Conservation (phyloP, 768 basidiomycete genomes). For the Lactifluus subvellereus region DNA sequence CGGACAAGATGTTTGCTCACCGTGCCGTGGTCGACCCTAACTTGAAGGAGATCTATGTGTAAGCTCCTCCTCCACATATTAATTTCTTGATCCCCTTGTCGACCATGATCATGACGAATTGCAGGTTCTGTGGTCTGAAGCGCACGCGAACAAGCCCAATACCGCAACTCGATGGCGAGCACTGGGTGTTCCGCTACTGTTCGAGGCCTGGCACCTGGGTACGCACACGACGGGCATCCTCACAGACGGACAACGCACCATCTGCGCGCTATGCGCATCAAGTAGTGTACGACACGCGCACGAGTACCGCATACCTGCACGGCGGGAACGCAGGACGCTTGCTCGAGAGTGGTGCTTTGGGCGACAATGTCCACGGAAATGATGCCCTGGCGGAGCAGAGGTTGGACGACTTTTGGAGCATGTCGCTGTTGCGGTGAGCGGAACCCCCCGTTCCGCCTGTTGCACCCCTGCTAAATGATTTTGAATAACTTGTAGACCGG, state of each 20-base stretch:
- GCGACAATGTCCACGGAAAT: conserved; percentile 20
- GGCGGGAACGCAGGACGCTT: conserved; percentile 65
- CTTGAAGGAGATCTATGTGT: conserved; percentile 70
- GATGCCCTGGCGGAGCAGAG: conserved; percentile 28
- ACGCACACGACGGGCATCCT: neutral
- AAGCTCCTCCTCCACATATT: conserved; percentile 28
- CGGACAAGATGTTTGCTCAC: conserved; percentile 69
- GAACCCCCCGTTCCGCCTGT: neutral
- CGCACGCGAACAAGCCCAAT: conserved; percentile 36
- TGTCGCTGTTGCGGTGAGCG: conserved; percentile 53
- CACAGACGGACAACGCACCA: conserved; percentile 32
- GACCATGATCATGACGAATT: neutral
- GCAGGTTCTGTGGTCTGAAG: conserved; percentile 60
- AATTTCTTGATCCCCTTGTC: neutral
- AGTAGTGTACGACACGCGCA: conserved; percentile 60
- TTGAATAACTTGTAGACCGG: conserved; percentile 41
- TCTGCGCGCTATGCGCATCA: conserved; percentile 71
- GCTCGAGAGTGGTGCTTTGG: conserved; percentile 20
- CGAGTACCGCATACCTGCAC: conserved; percentile 58
- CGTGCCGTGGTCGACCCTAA: conserved; percentile 61
- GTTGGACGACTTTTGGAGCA: conserved; percentile 75
- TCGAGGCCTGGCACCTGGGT: conserved; percentile 60
- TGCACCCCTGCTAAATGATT: neutral
- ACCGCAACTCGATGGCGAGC: conserved; percentile 44
- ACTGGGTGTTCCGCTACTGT: conserved; percentile 66